Conservation (phyloP, 768 basidiomycete genomes). For the Epithele typhae region DNA sequence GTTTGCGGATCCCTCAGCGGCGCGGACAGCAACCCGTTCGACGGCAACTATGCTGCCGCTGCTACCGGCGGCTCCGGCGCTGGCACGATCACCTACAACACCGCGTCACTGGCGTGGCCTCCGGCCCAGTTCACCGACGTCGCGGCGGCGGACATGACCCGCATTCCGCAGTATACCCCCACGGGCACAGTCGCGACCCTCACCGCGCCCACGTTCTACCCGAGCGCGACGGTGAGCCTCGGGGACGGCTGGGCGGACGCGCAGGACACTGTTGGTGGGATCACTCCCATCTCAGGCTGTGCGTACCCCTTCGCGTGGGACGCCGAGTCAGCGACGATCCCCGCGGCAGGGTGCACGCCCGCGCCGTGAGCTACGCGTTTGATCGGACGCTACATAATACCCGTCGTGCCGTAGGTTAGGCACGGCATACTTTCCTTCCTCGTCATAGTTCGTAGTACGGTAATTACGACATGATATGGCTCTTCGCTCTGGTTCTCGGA, state of each 20-base stretch:
- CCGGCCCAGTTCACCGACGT: slow-evolving; percentile 43
- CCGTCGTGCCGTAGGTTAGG: no score
- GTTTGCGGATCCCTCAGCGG: slow-evolving; percentile 57
- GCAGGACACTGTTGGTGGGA: slow-evolving; percentile 43
- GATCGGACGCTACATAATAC: no score
- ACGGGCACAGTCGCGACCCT: slow-evolving; percentile 54
- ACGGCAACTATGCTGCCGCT: slow-evolving; percentile 51
- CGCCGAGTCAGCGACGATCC: slow-evolving; percentile 29
- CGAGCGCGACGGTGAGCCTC: slow-evolving; percentile 35
- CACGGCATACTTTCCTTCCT: no score
- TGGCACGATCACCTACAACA: slow-evolving; percentile 38
- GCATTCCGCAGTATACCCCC: slow-evolving; percentile 59
- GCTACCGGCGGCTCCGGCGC: slow-evolving; percentile 62
- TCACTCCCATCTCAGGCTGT: slow-evolving; percentile 57
- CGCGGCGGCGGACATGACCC: slow-evolving; percentile 31
- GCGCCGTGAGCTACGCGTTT: no score
- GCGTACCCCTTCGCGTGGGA: slow-evolving; percentile 61
- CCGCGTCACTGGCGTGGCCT: slow-evolving; percentile 47
- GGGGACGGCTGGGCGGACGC: slow-evolving; percentile 55
- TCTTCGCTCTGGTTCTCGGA: no score
- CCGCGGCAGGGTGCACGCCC: slow-evolving; percentile 14
- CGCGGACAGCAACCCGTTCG: slow-evolving; percentile 37
- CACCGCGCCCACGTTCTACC: slow-evolving; percentile 43
- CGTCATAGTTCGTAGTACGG: no score
- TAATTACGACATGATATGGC: no score